phyloP scores from a whole-genome alignment of 176 grass and related monocot genomes.

The Zizania latifolia region DNA sequence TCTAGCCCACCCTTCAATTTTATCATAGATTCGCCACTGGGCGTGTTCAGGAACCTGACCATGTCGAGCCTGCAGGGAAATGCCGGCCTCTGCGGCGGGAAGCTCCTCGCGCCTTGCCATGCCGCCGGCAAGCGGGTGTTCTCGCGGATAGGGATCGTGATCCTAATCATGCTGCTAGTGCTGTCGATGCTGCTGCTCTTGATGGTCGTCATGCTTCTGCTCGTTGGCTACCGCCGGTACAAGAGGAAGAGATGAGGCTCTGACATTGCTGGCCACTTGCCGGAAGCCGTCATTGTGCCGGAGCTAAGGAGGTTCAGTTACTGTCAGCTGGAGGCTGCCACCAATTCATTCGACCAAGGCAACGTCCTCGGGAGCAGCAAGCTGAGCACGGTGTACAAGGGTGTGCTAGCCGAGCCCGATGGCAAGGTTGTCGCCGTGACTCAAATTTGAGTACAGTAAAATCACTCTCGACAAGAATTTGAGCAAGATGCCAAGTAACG shows the following conservation, averaged over 20 bases:
- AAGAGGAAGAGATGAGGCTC: conserved; percentile 27
- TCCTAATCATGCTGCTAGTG: conserved; percentile 32
- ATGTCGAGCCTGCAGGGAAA: conserved; percentile 60
- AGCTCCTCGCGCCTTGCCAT: conserved; percentile 45
- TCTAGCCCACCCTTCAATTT: too few species aligned
- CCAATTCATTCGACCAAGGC: conserved; percentile 46
- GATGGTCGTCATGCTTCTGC: background rate
- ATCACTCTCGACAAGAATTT: too few species aligned
- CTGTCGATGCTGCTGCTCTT: conserved; percentile 42
- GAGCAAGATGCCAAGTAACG: too few species aligned
- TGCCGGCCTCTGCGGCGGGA: conserved; percentile 57
- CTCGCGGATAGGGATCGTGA: conserved; percentile 42
- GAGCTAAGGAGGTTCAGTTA: conserved; percentile 62
- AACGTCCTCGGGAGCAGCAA: conserved; percentile 67
- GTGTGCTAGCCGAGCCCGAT: conserved; percentile 37
- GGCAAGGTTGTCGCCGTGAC: conserved; percentile 51
- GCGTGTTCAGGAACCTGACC: conserved; percentile 59
- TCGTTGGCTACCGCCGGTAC: conserved; percentile 19
- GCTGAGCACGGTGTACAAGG: conserved; percentile 84
- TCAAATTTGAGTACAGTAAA: too few species aligned
- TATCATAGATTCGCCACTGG: too few species aligned
- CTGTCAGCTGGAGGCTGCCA: conserved; percentile 53
- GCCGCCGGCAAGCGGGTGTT: conserved; percentile 18
- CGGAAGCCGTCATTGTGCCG: conserved; percentile 41
- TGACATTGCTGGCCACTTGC: background rate